These are phyloP conservation scores for Chlorella sorokiniana DNA, from an alignment of 139 green algal species.

Conservation along the genomic window DNA sequence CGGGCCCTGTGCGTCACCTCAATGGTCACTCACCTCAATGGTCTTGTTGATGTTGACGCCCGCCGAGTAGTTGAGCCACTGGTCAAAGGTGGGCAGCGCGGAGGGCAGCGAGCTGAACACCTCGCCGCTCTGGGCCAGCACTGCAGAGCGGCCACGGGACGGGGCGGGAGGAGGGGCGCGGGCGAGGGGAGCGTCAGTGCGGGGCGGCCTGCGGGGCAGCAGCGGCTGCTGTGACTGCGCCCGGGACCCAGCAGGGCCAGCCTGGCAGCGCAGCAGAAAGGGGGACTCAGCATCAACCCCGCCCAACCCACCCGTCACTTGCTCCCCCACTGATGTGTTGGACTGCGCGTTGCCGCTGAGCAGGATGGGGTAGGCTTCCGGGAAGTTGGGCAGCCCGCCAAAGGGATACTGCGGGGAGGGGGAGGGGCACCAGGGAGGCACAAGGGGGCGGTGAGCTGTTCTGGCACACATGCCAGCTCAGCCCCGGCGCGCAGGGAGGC, in stretches of 20 bases:
- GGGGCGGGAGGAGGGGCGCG: background rate
- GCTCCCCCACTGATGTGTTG: slow-evolving; percentile 20
- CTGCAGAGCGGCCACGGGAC: background rate
- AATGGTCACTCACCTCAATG: slow-evolving; percentile 17
- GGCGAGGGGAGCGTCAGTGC: background rate
- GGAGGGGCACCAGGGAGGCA: background rate
- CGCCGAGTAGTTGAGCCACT: slow-evolving; percentile 45
- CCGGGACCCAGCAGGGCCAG: background rate
- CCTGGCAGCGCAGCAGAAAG: background rate
- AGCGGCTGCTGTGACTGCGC: background rate
- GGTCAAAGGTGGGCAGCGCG: slow-evolving; percentile 40
- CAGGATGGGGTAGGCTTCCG: slow-evolving; percentile 42
- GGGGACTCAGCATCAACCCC: background rate
- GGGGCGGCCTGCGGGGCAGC: background rate
- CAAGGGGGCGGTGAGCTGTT: background rate
- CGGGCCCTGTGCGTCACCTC: too few species aligned
- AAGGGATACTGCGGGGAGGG: slow-evolving; percentile 33
- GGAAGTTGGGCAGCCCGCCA: slow-evolving; percentile 42
- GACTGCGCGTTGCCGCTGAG: slow-evolving; percentile 30
- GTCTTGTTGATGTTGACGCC: slow-evolving; percentile 43
- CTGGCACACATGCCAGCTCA: too few species aligned
- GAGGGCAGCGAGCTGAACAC: slow-evolving; percentile 39
- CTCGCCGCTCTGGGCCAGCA: slow-evolving; percentile 35
- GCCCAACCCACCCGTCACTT: background rate
- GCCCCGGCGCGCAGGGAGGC: too few species aligned